Percentiles rank a stretch among this genome's conserved stretches.
These are phyloP conservation scores for Saitozyma sp. DNA, from an alignment of 768 basidiomycete species.

Conservation along the genomic window DNA sequence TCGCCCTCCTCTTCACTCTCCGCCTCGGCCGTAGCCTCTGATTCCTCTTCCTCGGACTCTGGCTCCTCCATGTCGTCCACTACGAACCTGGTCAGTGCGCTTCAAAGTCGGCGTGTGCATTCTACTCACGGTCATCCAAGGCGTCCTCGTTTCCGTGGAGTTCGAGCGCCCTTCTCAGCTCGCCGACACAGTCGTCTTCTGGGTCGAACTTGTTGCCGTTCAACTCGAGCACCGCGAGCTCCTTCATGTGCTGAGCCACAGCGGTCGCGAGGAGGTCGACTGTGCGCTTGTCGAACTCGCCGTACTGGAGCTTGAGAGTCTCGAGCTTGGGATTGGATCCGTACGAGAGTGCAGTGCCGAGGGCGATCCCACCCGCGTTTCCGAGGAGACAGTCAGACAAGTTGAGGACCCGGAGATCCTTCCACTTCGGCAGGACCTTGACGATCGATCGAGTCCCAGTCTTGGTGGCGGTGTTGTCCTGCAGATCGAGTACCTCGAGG, in stretches of 20 bases:
- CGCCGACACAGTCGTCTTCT: constrained; percentile 57
- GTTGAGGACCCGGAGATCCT: constrained; percentile 72
- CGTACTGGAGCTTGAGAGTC: constrained; percentile 82
- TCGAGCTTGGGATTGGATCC: constrained; percentile 76
- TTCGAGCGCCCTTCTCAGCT: constrained; percentile 55
- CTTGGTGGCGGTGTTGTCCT: constrained; percentile 65
- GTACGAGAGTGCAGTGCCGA: constrained; percentile 63
- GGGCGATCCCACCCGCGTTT: constrained; percentile 70
- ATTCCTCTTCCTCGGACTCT: constrained; percentile 59
- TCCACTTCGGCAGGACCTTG: constrained; percentile 68
- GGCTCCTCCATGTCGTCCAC: constrained; percentile 73
- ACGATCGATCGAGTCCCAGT: constrained; percentile 61
- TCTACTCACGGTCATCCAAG: constrained; percentile 62
- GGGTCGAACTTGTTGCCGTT: constrained; percentile 68
- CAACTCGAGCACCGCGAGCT: constrained; percentile 71
- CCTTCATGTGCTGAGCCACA: constrained; percentile 63
- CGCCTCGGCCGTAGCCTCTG: constrained; percentile 40
- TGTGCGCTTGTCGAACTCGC: constrained; percentile 74
- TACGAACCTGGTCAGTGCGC: constrained; percentile 12
- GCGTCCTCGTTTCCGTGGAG: constrained; percentile 70
- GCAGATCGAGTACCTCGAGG: constrained; percentile 79
- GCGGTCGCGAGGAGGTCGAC: constrained; percentile 68
- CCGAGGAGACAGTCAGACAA: constrained; percentile 89
- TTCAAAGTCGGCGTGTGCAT: background rate
- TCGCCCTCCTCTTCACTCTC: constrained; percentile 34